Base-by-base conservation (phyloP, 1,139 yeast species). In the Candida sanyaensis region DNA sequence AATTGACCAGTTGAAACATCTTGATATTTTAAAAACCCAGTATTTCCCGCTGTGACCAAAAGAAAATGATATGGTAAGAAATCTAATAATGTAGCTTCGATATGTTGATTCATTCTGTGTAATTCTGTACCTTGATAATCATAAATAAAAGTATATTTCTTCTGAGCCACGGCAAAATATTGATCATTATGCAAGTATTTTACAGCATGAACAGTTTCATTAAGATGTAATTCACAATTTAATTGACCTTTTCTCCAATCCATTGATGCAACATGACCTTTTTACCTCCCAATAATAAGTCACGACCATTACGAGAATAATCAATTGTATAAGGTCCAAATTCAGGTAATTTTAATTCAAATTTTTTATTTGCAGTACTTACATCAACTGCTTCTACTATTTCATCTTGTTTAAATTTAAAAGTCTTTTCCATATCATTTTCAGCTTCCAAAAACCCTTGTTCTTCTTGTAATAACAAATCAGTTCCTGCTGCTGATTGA, bases 121-220 rank as follows among this genome's bases (percentile, higher is more conserved):
- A 95, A 73, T 75, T 95, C 99, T 43, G 86, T 78, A 27, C 99
- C 99, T 53, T 84, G 83, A 56, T 86, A 85, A 65, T 93, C 97
- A 65, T 95, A 95, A 39, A 95, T 88, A 63, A 86, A 95, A 1
- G 96, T 88, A 65, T 93, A 89, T 65, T 91, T 92, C 69, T 91
- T 92, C 69, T 95, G 99, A 1, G 99, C 99, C 12, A 86, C 97
- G 0, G 99, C 99, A 70, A 89, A 92, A 66, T 78, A 91, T 67
- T 92, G 97, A 61, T 91, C 96, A 62, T 87, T 90, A 61, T 93
- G 97, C 54, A 95, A 74, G 70, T 86, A 91, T 60, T 91, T 88
- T 37, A 92, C 97, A 1, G 92, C 96, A 61, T 89, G 81, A 8
- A 91, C 89, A 0, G 98, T 90, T 67, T 95, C 99, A 58, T 87